Evolutionary conservation across 331 rosid species (phyloP).

Genomic region (Telfairia occidentalis): DNA sequence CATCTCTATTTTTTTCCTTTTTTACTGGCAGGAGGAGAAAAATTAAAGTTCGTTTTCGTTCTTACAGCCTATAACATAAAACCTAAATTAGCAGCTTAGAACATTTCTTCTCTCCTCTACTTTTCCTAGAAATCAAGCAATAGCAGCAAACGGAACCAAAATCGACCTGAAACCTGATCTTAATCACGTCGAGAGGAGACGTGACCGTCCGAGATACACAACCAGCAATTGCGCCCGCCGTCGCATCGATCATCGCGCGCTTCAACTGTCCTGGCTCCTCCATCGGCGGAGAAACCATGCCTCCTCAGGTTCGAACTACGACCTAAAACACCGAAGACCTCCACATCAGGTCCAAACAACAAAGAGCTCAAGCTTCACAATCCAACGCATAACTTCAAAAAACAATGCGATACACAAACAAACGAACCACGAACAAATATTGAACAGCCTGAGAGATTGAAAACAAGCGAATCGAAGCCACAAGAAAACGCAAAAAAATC

Average conservation of each 20-base stretch:
- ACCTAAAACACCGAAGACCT: conserved; percentile 19
- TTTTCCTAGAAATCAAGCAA: neutral
- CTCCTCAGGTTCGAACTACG: conserved; percentile 20
- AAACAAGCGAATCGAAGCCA: neutral
- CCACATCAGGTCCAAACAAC: neutral
- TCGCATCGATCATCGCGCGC: conserved; percentile 50
- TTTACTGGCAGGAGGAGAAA: neutral
- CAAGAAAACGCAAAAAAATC: neutral
- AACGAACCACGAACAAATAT: neutral
- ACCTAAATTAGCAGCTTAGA: neutral
- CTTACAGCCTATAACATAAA: neutral
- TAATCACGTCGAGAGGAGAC: conserved; percentile 92
- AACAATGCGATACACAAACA: neutral
- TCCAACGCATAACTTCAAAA: neutral
- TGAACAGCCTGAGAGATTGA: neutral
- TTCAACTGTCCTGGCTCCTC: conserved; percentile 58
- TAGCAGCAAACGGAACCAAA: neutral
- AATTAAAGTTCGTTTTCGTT: neutral
- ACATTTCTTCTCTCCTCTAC: neutral
- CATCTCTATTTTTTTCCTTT: neutral
- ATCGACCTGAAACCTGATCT: conserved; percentile 85
- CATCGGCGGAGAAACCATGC: conserved; percentile 39
- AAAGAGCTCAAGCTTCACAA: conserved; percentile 1
- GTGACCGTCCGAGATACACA: conserved; percentile 80
- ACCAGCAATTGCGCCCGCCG: conserved; percentile 85